A percentile compares a stretch with the other conserved stretches of the same genome.
phyloP scores from a whole-genome alignment of 805 yeast species.

The Kodamaea hsintzibuensis region DNA sequence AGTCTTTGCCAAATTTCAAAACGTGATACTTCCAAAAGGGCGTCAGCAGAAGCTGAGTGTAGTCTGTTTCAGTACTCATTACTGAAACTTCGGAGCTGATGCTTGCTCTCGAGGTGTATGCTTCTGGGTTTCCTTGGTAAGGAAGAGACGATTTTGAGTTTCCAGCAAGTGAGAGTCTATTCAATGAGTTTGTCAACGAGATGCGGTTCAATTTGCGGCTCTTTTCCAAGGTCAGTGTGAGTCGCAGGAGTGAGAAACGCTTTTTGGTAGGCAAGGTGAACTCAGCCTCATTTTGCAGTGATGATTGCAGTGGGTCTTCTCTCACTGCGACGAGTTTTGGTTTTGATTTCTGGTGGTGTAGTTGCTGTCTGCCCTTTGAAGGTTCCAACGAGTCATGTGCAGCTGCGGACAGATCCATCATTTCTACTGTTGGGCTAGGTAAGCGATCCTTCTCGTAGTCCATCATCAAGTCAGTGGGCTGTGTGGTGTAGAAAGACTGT shows the following conservation, averaged over 20 bases:
- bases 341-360: background rate
- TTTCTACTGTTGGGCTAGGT: slow-evolving; percentile 15
- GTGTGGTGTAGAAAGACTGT: slow-evolving; percentile 14
- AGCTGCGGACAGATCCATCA: slow-evolving; percentile 1
- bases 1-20: slow-evolving; percentile 51
- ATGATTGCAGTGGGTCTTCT: background rate
- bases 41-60: slow-evolving; percentile 9
- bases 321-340: background rate
- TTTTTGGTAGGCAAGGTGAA: slow-evolving; percentile 7
- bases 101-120: slow-evolving; percentile 4
- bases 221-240: slow-evolving; percentile 5
- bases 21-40: slow-evolving; percentile 68
- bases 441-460: slow-evolving; percentile 11
- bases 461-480: slow-evolving; percentile 9
- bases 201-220: slow-evolving; percentile 6
- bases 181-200: slow-evolving; percentile 13
- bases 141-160: background rate
- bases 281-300: background rate
- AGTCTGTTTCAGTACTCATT: slow-evolving; percentile 11
- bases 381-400: slow-evolving; percentile 1
- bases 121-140: background rate
- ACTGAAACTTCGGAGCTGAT: slow-evolving; percentile 8
- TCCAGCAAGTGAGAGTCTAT: slow-evolving; percentile 6
- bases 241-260: slow-evolving; percentile 12
- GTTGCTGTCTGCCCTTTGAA: background rate